Percentiles rank a stretch among this genome's conserved stretches.
These are phyloP conservation scores for Eucalyptus tenuipes DNA, from an alignment of 345 rosid species.

Conservation along the genomic window DNA sequence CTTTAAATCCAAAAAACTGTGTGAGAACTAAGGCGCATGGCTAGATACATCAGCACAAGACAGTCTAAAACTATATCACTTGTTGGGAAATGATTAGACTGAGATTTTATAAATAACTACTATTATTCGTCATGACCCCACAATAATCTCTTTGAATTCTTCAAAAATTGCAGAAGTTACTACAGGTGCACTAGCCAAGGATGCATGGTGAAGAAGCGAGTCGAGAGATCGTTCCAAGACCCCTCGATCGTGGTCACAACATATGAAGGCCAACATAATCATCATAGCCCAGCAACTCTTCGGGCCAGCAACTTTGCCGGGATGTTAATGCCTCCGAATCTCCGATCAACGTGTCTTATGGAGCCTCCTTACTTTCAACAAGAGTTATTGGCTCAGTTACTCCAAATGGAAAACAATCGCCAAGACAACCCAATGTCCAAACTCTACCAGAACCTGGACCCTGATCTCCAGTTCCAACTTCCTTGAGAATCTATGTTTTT, in stretches of 20 bases:
- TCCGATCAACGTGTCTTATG: background rate
- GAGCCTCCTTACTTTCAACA: background rate
- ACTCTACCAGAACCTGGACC: background rate
- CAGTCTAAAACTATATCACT: background rate
- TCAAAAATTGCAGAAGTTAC: conserved; percentile 31
- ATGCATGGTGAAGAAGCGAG: conserved; percentile 50
- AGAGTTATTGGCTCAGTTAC: background rate
- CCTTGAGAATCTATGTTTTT: background rate
- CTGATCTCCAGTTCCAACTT: background rate
- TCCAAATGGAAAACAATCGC: background rate
- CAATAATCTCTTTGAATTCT: background rate
- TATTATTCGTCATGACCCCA: background rate
- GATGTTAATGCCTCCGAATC: conserved; percentile 8
- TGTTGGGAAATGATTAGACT: background rate
- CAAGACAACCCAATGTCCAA: background rate
- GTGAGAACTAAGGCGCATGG: background rate
- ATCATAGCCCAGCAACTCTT: conserved; percentile 25
- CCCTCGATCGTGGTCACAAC: conserved; percentile 47
- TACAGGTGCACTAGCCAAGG: conserved; percentile 53
- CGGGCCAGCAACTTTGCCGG: conserved; percentile 18
- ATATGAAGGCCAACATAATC: conserved; percentile 59
- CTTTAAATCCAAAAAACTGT: background rate
- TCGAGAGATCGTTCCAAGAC: conserved; percentile 50
- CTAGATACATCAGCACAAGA: background rate
- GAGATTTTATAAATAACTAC: background rate